phyloP scores from a whole-genome alignment of 345 rosid genomes.

The Leavenworthia alabamica region DNA sequence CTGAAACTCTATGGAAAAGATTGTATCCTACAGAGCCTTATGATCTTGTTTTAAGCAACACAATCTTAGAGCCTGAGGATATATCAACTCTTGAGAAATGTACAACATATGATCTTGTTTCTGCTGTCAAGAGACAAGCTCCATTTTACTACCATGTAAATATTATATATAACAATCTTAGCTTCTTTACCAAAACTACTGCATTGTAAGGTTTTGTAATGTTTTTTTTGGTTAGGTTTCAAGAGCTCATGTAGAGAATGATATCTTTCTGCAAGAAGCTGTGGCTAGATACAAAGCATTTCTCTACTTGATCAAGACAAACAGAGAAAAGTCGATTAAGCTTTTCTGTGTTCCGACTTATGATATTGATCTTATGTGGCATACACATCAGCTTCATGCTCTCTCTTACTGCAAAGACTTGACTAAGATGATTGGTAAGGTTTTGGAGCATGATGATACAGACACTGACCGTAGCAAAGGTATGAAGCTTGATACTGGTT shows the following conservation, averaged over 20 bases:
- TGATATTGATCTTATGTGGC: slow-evolving; percentile 98
- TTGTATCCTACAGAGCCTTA: slow-evolving; percentile 68
- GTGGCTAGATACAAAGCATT: slow-evolving; percentile 91
- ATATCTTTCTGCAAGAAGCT: slow-evolving; percentile 68
- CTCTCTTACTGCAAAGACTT: slow-evolving; percentile 65
- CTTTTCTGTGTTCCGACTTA: slow-evolving; percentile 92
- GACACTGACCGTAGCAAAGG: slow-evolving; percentile 90
- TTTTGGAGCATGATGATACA: slow-evolving; percentile 88
- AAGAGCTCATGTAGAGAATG: slow-evolving; percentile 54
- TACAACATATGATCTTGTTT: slow-evolving; percentile 79
- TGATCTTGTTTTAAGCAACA: slow-evolving; percentile 39
- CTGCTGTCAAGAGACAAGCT: slow-evolving; percentile 87
- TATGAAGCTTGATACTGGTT: slow-evolving; percentile 78
- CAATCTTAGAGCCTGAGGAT: slow-evolving; percentile 23
- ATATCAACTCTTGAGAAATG: slow-evolving; percentile 42
- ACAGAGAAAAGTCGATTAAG: slow-evolving; percentile 53
- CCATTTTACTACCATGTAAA: slow-evolving; percentile 84
- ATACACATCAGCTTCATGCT: slow-evolving; percentile 91
- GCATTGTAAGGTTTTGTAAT: background rate
- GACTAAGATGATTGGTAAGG: slow-evolving; percentile 49
- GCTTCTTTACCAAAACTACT: background rate
- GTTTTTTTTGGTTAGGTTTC: slow-evolving; percentile 49
- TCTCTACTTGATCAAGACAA: slow-evolving; percentile 72
- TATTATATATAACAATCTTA: background rate
- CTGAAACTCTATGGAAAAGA: slow-evolving; percentile 58